Percentiles rank a stretch among this genome's conserved stretches.
Conservation (phyloP, 2,329 filamentous ascomycete species). For the Hypoxylon sp. region DNA sequence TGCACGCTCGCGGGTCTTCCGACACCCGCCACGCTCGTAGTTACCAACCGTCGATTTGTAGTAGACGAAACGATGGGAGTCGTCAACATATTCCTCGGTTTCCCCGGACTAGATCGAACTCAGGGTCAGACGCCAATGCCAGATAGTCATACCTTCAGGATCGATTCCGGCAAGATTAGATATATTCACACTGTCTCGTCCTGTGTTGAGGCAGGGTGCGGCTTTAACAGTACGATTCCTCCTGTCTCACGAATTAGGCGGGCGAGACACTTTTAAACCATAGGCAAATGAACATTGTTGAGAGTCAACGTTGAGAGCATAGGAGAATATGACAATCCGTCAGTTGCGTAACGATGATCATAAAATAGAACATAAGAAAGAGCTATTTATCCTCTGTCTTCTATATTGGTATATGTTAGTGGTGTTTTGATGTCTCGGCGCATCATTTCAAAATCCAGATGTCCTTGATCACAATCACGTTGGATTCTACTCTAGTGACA, state of each 20-base stretch:
- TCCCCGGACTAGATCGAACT: conserved; percentile 42
- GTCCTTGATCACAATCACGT: too few species aligned
- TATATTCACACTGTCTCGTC: conserved; percentile 46
- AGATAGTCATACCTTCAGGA: conserved; percentile 43
- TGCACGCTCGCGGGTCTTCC: conserved; percentile 42
- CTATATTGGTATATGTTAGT: too few species aligned
- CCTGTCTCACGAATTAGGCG: conserved; percentile 13
- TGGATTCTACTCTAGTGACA: too few species aligned
- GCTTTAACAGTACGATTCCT: conserved; percentile 33
- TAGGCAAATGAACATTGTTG: too few species aligned
- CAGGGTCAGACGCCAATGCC: conserved; percentile 38
- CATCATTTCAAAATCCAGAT: too few species aligned
- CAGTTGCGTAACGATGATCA: too few species aligned
- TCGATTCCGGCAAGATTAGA: conserved; percentile 44
- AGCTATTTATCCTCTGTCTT: too few species aligned
- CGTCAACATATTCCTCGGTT: conserved; percentile 44
- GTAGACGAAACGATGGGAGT: conserved; percentile 44
- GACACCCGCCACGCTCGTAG: conserved; percentile 43
- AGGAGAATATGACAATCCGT: too few species aligned
- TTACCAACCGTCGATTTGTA: conserved; percentile 44
- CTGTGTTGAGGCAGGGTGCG: conserved; percentile 40
- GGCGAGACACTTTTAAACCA: conserved; percentile 4
- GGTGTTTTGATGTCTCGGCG: too few species aligned
- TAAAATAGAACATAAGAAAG: too few species aligned
- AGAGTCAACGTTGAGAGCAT: too few species aligned